These are phyloP conservation scores for Beauveria bassiana DNA, from an alignment of 2,329 filamentous ascomycete genomes.

Conservation along the genomic window DNA sequence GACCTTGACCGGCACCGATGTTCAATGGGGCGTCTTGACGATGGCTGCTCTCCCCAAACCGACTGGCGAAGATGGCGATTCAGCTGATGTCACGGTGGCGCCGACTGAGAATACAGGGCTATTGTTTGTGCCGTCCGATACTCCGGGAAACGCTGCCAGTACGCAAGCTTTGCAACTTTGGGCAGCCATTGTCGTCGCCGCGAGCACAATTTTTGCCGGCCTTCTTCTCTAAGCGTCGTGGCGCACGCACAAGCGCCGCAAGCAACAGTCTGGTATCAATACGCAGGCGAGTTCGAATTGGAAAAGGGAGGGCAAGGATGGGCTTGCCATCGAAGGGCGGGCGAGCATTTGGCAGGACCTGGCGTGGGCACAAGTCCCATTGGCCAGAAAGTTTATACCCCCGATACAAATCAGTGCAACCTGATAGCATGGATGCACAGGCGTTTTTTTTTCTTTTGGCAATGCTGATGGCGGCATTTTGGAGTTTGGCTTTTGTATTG, in stretches of 20 bases:
- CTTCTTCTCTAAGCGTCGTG: background rate
- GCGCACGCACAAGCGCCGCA: background rate
- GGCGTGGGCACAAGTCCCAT: background rate
- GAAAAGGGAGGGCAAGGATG: background rate
- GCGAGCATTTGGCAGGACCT: background rate
- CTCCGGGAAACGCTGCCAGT: background rate
- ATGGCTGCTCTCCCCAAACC: slow-evolving; percentile 30
- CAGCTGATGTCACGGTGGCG: background rate
- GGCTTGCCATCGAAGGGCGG: background rate
- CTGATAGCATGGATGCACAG: background rate
- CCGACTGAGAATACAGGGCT: slow-evolving; percentile 7
- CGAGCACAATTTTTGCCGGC: slow-evolving; percentile 2
- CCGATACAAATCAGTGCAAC: background rate
- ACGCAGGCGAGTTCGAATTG: background rate
- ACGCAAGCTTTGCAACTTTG: background rate
- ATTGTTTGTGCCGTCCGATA: background rate
- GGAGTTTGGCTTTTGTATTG: background rate
- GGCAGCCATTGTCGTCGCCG: slow-evolving; percentile 6
- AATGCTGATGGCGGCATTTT: background rate
- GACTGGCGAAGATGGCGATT: slow-evolving; percentile 22
- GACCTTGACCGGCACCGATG: slow-evolving; percentile 32
- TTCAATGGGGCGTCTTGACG: slow-evolving; percentile 39
- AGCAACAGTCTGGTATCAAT: background rate
- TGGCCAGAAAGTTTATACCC: background rate
- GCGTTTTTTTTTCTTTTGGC: background rate